Percentiles rank a stretch among this genome's conserved stretches.
Evolutionary conservation across 2,329 filamentous ascomycete species (phyloP).

Genomic region (Mycosphaerella arachidis): DNA sequence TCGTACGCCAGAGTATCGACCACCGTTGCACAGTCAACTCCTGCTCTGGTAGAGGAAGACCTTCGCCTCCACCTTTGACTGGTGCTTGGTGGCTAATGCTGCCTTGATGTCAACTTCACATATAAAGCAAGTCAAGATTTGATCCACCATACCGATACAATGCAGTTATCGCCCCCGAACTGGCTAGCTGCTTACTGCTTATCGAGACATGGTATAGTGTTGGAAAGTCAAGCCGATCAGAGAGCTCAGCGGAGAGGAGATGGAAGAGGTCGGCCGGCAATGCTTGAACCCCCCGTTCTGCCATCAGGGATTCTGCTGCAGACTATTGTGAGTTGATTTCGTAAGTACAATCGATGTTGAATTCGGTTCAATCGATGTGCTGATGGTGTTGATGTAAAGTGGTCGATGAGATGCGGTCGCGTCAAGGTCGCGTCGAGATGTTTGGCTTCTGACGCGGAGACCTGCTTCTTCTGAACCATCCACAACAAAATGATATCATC

Average conservation of each 20-base stretch:
- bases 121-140: not conserved
- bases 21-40: conserved; percentile 52
- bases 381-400: conserved; percentile 5
- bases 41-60: conserved; percentile 39
- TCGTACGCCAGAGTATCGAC: conserved; percentile 63
- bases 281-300: conserved; percentile 10
- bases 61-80: conserved; percentile 43
- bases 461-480: not conserved
- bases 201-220: conserved; percentile 58
- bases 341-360: not conserved
- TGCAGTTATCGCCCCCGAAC: conserved; percentile 53
- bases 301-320: conserved; percentile 11
- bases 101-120: not conserved
- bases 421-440: not conserved
- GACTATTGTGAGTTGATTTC: not conserved
- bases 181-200: conserved; percentile 53
- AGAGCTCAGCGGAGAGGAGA: conserved; percentile 58
- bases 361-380: not conserved
- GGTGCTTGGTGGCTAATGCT: conserved; percentile 44
- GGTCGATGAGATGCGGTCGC: conserved; percentile 8
- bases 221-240: conserved; percentile 52
- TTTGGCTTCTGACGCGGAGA: not conserved
- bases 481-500: conserved; percentile 1
- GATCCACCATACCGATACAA: conserved; percentile 55
- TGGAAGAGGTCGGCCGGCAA: conserved; percentile 58